Percentiles rank a stretch among this genome's conserved stretches.
phyloP scores from a whole-genome alignment of 257 asterid genomes.

The Ajuga chamaepitys region DNA sequence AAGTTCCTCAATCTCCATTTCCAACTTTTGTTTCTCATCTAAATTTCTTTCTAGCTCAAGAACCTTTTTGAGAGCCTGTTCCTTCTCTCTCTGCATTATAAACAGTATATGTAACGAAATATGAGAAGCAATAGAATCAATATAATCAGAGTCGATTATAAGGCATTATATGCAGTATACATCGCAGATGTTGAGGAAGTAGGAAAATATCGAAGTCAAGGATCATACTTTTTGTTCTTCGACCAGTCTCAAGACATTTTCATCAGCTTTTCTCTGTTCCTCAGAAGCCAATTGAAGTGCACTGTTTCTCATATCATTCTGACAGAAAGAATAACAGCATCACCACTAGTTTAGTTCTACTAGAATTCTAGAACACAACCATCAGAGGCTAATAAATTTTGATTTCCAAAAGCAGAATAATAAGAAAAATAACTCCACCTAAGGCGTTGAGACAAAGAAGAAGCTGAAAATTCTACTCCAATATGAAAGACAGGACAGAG shows the following conservation, averaged over 20 bases:
- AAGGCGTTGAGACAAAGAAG: neutral
- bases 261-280: constrained; percentile 76
- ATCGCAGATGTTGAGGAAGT: neutral
- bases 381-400: neutral
- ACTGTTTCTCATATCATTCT: constrained; percentile 69
- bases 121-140: constrained; percentile 1
- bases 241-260: constrained; percentile 64
- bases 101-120: neutral
- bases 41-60: constrained; percentile 44
- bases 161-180: neutral
- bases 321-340: constrained; percentile 13
- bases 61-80: constrained; percentile 50
- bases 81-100: constrained; percentile 59
- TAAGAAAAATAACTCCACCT: neutral
- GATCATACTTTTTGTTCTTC: constrained; percentile 74
- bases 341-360: constrained; percentile 3
- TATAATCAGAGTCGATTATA: neutral
- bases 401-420: neutral
- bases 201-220: constrained; percentile 1
- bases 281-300: constrained; percentile 71
- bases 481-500: neutral
- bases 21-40: constrained; percentile 50
- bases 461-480: neutral
- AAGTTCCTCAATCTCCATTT: constrained; percentile 48
- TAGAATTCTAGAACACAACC: neutral